Base-by-base conservation (phyloP, 2,329 filamentous ascomycete species). In the Tolypocladium cylindrosporum region DNA sequence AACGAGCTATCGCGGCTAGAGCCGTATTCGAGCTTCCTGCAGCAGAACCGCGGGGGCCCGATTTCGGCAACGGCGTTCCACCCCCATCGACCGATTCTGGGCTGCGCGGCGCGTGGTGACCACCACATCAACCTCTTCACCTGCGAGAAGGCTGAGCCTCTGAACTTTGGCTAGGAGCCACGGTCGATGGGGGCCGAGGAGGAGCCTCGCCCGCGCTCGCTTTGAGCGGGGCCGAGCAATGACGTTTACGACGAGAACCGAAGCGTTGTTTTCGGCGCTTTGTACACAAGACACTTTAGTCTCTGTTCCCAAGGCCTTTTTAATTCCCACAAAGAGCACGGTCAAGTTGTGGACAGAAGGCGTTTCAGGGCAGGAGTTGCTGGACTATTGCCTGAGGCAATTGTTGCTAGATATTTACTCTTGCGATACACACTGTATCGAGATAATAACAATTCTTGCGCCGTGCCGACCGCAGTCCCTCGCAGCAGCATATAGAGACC, bases 11-110 rank as follows among this genome's bases (percentile, higher is more conserved):
- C 90, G 7, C 86, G 85, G 24, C 84, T 94, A 62, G 92, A 97
- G 71, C 93, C 93, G 0, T 95, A 96, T 72, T 91, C 90, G 53
- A 91, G 88, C 69, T 95, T 95, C 77, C 77, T 96, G 19, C 86
- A 90, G 62, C 88, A 91, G 66, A 91, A 86, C 68, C 87, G 90
- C 55, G 86, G 87, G 58, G 84, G 87, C 8, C 89, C 94, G 1
- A 95, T 99, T 63, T 87, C 91, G 3, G 84, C 89, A 41, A 96
- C 93, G 10, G 89, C 92, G 0, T 99, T 97, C 78, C 94, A 99
- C 74, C 94, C 94, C 1, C 94, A 99, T 72, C 85, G 89, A 56
- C 92, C 96, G 75, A 87, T 97, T 72, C 81, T 99, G 61, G 92
- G 91, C 41, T 94, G 89, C 66, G 89, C 92, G 1, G 90, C 91